phyloP scores from a whole-genome alignment of 1,139 yeast genomes.

The Candida sanyaensis region DNA sequence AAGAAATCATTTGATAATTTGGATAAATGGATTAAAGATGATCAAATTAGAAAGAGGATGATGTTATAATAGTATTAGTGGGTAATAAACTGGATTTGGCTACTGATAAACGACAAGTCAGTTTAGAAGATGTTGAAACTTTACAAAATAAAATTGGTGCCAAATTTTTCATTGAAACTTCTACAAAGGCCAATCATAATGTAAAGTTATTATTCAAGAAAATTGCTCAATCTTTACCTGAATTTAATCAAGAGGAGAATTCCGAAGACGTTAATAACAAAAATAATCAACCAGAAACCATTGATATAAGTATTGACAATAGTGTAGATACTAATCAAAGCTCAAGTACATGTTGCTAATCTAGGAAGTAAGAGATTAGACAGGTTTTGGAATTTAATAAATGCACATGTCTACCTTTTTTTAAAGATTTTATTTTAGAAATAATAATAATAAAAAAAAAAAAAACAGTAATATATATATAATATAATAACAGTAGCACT shows the following conservation, averaged over 20 bases:
- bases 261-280: conserved; percentile 17
- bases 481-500: neutral
- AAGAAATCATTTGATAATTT: conserved; percentile 78
- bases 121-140: conserved; percentile 76
- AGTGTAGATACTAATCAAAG: conserved; percentile 4
- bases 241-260: conserved; percentile 53
- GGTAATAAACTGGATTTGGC: conserved; percentile 63
- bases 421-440: neutral
- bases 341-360: conserved; percentile 8
- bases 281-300: conserved; percentile 39
- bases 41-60: conserved; percentile 73
- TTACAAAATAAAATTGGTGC: conserved; percentile 59
- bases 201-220: conserved; percentile 87
- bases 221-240: conserved; percentile 90
- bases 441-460: too few relatives aligned
- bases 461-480: neutral
- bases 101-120: conserved; percentile 73
- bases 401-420: neutral
- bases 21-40: conserved; percentile 58
- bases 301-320: conserved; percentile 44
- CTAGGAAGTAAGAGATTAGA: neutral
- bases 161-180: conserved; percentile 83
- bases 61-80: conserved; percentile 47
- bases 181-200: conserved; percentile 93
- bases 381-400: neutral